phyloP scores from a whole-genome alignment of 1,284 basidiomycete species.

The Caloboletus firmus region DNA sequence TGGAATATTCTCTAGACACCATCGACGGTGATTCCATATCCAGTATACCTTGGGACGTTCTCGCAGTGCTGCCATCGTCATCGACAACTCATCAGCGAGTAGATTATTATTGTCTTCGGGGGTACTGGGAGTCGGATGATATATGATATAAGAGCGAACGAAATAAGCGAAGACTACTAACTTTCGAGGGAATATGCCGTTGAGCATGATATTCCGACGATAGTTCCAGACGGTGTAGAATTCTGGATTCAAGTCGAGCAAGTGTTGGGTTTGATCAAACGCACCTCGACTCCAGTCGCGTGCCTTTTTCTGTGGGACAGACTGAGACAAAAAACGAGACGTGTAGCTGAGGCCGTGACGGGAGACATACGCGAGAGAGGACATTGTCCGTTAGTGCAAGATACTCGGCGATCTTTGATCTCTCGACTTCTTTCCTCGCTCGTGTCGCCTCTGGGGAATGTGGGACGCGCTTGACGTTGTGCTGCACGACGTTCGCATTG shows the following conservation, averaged over 20 bases:
- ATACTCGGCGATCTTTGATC: slow-evolving; percentile 74
- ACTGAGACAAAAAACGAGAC: background rate
- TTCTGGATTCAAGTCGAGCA: slow-evolving; percentile 85
- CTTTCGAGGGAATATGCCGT: slow-evolving; percentile 72
- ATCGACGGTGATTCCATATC: slow-evolving; percentile 95
- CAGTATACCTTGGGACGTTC: slow-evolving; percentile 91
- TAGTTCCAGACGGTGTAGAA: slow-evolving; percentile 96
- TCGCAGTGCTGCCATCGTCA: slow-evolving; percentile 80
- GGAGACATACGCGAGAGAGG: slow-evolving; percentile 57
- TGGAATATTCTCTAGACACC: slow-evolving; percentile 87
- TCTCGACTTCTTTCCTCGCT: slow-evolving; percentile 69
- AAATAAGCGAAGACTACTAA: slow-evolving; percentile 28
- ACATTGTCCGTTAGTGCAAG: slow-evolving; percentile 65
- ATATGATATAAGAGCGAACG: slow-evolving; percentile 2
- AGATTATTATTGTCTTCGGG: slow-evolving; percentile 61
- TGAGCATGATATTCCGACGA: slow-evolving; percentile 71
- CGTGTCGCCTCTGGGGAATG: slow-evolving; percentile 64
- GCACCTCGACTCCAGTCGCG: slow-evolving; percentile 68
- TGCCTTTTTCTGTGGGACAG: slow-evolving; percentile 56
- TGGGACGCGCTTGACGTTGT: slow-evolving; percentile 73
- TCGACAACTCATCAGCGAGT: slow-evolving; percentile 71
- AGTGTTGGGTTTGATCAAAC: slow-evolving; percentile 68
- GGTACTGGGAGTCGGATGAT: slow-evolving; percentile 44
- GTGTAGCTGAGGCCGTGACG: background rate
- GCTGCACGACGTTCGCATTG: slow-evolving; percentile 44